Base-by-base conservation (phyloP, 805 yeast genomes). In the Saturnispora galanensis region DNA sequence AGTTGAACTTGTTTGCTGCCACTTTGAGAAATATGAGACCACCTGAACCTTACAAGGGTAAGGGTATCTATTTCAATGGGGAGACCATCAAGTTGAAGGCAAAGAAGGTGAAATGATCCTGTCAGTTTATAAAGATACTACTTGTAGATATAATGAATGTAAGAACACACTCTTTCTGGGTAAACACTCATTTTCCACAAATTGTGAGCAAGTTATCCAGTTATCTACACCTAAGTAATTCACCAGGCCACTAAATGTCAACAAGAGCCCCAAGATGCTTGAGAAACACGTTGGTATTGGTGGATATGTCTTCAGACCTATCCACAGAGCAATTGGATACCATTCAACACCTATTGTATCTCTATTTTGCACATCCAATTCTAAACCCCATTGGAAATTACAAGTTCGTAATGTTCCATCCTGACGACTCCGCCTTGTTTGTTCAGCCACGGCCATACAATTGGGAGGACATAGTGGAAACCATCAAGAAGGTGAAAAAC, bases 31-130 rank as follows among this genome's bases (percentile, higher is more conserved):
- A 76, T 55, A 78, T 78, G 71, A 86, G 85, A 62, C 95, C 95
- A 49, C 99, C 99, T 38, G 99, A 93, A 68, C 97, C 97, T 34
- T 93, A 93, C 65, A 93, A 93, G 69, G 98, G 98, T 61, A 94
- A 94, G 56, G 99, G 99, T 59, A 83, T 93, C 41, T 93, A 83
- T 61, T 82, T 93, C 41, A 84, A 89, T 64, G 84, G 79, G 58
- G 97, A 93, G 69, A 87, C 94, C 41, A 83, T 93, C 63, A 81
- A 79, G 61, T 71, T 90, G 59, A 93, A 93, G 75, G 86, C 82
- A 55, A 86, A 86, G 75, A 90, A 88, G 75, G 85, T 90, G 63
- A 90, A 93, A 79, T 90, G 74, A 61, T 42, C 17, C 11, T 16
- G 28, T 18, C 29, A 2, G 10, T 15, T 13, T 9, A 6, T 13